Percentiles rank a stretch among this genome's conserved stretches.
These are phyloP conservation scores for Rhinocladiella mackenziei DNA, from an alignment of 2,329 filamentous ascomycete species.

Conservation along the genomic window DNA sequence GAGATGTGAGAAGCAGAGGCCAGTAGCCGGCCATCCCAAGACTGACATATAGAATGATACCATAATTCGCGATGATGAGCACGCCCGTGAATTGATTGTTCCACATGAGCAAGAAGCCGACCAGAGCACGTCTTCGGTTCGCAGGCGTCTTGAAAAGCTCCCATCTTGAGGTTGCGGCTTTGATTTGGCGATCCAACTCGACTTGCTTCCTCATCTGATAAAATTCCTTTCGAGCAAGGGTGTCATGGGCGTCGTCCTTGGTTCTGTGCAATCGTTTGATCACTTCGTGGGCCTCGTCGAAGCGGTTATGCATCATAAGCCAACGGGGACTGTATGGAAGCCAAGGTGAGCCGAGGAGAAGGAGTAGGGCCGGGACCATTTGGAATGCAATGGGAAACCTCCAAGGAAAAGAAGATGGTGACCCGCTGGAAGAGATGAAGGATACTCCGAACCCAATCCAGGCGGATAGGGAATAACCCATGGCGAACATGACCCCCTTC, in stretches of 20 bases:
- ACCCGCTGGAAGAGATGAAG: conserved; percentile 24
- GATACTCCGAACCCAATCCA: conserved; percentile 28
- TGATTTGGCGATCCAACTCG: not conserved
- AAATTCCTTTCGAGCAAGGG: not conserved
- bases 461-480: conserved; percentile 26
- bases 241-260: not conserved
- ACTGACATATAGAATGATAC: not conserved
- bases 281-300: not conserved
- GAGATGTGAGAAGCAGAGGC: not conserved
- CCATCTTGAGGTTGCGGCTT: not conserved
- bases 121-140: not conserved
- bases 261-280: not conserved
- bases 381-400: conserved; percentile 42
- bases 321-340: not conserved
- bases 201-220: not conserved
- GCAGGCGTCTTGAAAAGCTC: not conserved
- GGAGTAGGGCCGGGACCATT: conserved; percentile 38
- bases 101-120: not conserved
- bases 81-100: not conserved
- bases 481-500: conserved; percentile 26
- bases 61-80: not conserved
- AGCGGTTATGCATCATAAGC: not conserved
- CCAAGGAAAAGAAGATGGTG: conserved; percentile 33
- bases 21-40: not conserved
- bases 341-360: conserved; percentile 37